A percentile compares a stretch with the other conserved stretches of the same genome.
These are phyloP conservation scores for Aspergillus candidus DNA, from an alignment of 2,329 filamentous ascomycete species.

Conservation along the genomic window DNA sequence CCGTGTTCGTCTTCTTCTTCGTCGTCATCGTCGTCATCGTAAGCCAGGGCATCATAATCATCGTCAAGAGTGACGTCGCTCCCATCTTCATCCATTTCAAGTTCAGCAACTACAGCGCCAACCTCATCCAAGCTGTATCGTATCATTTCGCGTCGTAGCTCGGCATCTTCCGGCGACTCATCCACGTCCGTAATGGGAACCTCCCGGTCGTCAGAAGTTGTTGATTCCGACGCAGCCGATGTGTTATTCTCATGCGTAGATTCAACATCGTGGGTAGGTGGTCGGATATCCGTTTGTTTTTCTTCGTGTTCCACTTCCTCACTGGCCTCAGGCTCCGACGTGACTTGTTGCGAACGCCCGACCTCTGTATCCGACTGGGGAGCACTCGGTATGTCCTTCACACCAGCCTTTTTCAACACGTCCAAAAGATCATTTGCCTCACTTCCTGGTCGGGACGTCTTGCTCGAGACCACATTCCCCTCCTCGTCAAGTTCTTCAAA, in stretches of 20 bases:
- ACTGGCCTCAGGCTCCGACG: slow-evolving; percentile 7
- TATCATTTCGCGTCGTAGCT: slow-evolving; percentile 79
- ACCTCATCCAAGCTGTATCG: slow-evolving; percentile 84
- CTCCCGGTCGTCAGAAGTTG: slow-evolving; percentile 18
- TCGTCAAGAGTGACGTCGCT: slow-evolving; percentile 49
- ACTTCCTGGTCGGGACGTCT: slow-evolving; percentile 61
- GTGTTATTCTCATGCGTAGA: background rate
- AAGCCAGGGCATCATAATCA: slow-evolving; percentile 48
- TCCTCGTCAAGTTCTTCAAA: slow-evolving; percentile 87
- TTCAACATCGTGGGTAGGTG: background rate
- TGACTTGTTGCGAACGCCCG: slow-evolving; percentile 4
- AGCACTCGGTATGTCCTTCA: slow-evolving; percentile 45
- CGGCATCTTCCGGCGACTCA: slow-evolving; percentile 75
- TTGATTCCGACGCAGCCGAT: slow-evolving; percentile 14
- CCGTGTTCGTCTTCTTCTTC: slow-evolving; percentile 74
- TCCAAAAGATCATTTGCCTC: slow-evolving; percentile 63
- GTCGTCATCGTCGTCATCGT: slow-evolving; percentile 45
- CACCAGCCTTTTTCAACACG: slow-evolving; percentile 69
- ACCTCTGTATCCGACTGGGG: slow-evolving; percentile 8
- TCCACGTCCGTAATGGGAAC: slow-evolving; percentile 60
- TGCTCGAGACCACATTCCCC: slow-evolving; percentile 70
- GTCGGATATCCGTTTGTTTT: slow-evolving; percentile 1
- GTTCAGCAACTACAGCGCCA: slow-evolving; percentile 83
- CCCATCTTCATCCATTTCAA: slow-evolving; percentile 68
- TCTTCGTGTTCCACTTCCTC: background rate